Evolutionary conservation across 495 filamentous ascomycete genomes (phyloP).

Genomic region (Xylaria telfairii): DNA sequence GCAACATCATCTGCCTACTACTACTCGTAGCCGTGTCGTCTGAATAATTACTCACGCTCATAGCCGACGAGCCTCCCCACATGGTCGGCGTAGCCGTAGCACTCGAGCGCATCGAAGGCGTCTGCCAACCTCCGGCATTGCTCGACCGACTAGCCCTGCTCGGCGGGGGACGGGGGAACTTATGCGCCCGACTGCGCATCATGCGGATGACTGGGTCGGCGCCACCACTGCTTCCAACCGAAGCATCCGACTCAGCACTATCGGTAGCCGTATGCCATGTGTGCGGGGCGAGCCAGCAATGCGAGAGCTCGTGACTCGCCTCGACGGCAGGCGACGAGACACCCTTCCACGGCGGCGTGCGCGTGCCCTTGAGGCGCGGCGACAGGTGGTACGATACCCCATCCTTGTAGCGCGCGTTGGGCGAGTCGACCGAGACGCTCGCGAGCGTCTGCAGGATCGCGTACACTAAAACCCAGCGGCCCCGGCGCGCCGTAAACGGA

Average conservation of each 20-base stretch:
- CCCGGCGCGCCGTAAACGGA: constrained; percentile 64
- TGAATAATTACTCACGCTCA: constrained; percentile 33
- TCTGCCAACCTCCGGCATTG: constrained; percentile 32
- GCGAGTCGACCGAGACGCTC: constrained; percentile 69
- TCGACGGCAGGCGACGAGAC: constrained; percentile 47
- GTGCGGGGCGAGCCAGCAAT: constrained; percentile 64
- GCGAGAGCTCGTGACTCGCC: constrained; percentile 61
- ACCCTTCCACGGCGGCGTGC: constrained; percentile 64
- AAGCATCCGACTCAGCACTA: constrained; percentile 40
- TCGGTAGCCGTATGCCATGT: constrained; percentile 52
- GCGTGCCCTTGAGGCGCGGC: constrained; percentile 59
- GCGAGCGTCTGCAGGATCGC: constrained; percentile 73
- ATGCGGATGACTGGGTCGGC: constrained; percentile 35
- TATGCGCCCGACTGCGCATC: constrained; percentile 32
- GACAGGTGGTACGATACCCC: constrained; percentile 70
- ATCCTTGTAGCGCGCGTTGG: constrained; percentile 63
- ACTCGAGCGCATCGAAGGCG: constrained; percentile 38
- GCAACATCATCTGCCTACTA: constrained; percentile 32
- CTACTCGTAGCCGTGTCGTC: constrained; percentile 33
- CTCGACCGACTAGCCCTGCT: constrained; percentile 37
- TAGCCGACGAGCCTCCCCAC: constrained; percentile 38
- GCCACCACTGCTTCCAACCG: constrained; percentile 27
- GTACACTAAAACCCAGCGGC: constrained; percentile 78
- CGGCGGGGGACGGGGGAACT: constrained; percentile 43
- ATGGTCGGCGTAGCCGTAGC: constrained; percentile 33